phyloP scores from a whole-genome alignment of 768 basidiomycete species.

The Lactarius vividus region DNA sequence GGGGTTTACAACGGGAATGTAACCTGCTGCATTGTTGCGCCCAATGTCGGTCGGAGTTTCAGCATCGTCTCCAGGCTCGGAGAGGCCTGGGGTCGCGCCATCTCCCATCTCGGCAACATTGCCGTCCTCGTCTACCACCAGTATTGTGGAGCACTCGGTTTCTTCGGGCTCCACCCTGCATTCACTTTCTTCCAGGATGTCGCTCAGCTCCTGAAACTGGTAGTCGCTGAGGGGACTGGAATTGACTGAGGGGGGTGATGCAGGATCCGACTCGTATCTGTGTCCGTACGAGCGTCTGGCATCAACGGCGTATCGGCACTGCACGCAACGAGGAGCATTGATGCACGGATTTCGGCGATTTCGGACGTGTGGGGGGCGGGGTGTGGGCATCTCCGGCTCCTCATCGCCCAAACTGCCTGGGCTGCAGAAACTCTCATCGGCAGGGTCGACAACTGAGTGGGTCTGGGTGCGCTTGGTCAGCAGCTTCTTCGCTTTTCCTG shows the following conservation, averaged over 20 bases:
- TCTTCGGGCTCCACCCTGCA: neutral
- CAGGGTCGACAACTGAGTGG: too few relatives aligned
- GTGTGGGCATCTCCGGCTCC: neutral
- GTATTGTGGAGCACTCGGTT: neutral
- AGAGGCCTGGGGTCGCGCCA: too few relatives aligned
- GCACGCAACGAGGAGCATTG: neutral
- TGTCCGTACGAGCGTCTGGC: neutral
- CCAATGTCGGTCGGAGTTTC: neutral
- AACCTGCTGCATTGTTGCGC: neutral
- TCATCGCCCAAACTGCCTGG: neutral
- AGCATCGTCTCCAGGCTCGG: neutral
- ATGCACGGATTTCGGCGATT: neutral
- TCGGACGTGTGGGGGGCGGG: neutral
- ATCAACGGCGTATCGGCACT: neutral
- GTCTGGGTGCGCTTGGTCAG: neutral
- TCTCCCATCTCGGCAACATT: neutral
- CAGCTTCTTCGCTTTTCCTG: conserved; percentile 6
- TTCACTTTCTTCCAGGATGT: conserved; percentile 15
- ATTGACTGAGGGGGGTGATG: neutral
- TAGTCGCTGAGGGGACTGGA: neutral
- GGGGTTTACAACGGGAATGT: neutral
- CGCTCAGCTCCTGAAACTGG: neutral
- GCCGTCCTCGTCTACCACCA: neutral
- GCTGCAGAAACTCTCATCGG: neutral
- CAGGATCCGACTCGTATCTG: neutral